Evolutionary conservation across 192 early-diverging fungal genomes (phyloP).

Genomic region (Entomortierella lignicola): DNA sequence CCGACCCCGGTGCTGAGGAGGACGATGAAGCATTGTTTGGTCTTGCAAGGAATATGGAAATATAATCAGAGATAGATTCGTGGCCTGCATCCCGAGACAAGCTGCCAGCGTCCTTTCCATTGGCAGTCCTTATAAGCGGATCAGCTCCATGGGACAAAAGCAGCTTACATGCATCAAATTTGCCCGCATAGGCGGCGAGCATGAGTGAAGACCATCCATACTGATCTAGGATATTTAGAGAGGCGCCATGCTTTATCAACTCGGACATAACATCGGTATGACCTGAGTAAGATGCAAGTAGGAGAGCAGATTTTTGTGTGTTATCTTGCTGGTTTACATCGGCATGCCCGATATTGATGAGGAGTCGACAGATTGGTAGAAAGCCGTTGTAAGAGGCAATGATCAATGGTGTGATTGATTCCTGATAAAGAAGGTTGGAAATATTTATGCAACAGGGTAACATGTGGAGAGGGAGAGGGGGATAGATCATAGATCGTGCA

Average conservation of each 20-base stretch:
- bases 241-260: slow-evolving; percentile 49
- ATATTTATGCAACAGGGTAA: not conserved
- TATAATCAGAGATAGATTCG: slow-evolving; percentile 35
- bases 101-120: slow-evolving; percentile 52
- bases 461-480: not conserved
- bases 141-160: slow-evolving; percentile 50
- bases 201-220: slow-evolving; percentile 58
- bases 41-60: slow-evolving; percentile 35
- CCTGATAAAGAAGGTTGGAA: slow-evolving; percentile 21
- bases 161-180: slow-evolving; percentile 40
- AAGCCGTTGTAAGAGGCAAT: slow-evolving; percentile 70
- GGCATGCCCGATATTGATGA: slow-evolving; percentile 57
- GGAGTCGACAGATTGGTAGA: slow-evolving; percentile 52
- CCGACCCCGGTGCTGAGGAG: slow-evolving; percentile 11
- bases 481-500: too few relatives aligned
- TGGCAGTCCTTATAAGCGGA: slow-evolving; percentile 37
- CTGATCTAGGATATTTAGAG: slow-evolving; percentile 42
- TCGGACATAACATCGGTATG: slow-evolving; percentile 44
- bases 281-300: slow-evolving; percentile 49
- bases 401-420: slow-evolving; percentile 71
- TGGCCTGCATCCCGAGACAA: slow-evolving; percentile 53
- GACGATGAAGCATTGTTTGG: slow-evolving; percentile 5
- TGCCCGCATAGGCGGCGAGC: slow-evolving; percentile 55
- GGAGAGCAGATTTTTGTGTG: slow-evolving; percentile 52
- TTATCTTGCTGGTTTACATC: slow-evolving; percentile 57